These are phyloP conservation scores for Hyphopichia homilentoma DNA, from an alignment of 805 yeast species.

Conservation along the genomic window DNA sequence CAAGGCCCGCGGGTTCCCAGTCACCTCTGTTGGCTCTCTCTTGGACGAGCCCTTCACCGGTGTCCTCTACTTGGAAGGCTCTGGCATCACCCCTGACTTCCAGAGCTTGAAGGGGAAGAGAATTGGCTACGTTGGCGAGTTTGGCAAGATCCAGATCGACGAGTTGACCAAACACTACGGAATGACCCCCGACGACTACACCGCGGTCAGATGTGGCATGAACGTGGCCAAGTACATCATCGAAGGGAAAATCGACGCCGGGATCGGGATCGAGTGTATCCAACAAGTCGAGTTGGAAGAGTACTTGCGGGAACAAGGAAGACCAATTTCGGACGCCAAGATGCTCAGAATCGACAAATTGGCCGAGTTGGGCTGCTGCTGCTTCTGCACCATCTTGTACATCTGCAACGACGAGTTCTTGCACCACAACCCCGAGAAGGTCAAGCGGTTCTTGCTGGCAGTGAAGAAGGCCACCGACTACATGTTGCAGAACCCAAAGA, in stretches of 20 bases:
- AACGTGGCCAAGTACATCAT: conserved; percentile 54
- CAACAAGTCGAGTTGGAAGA: conserved; percentile 58
- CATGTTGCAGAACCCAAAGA: conserved; percentile 39
- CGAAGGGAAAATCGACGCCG: conserved; percentile 54
- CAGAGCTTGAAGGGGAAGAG: conserved; percentile 48
- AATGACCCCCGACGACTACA: conserved; percentile 52
- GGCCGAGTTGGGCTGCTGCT: conserved; percentile 57
- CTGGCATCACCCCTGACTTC: conserved; percentile 51
- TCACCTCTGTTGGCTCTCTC: conserved; percentile 52
- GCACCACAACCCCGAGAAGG: conserved; percentile 43
- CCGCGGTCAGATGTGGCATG: conserved; percentile 59
- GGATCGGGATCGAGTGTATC: conserved; percentile 57
- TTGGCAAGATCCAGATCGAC: conserved; percentile 56
- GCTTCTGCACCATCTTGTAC: conserved; percentile 55
- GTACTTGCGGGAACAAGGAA: conserved; percentile 40
- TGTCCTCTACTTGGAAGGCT: conserved; percentile 46
- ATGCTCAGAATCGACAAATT: conserved; percentile 55
- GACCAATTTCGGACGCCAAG: conserved; percentile 44
- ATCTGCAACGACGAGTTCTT: conserved; percentile 50
- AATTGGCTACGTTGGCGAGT: conserved; percentile 58
- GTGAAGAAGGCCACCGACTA: conserved; percentile 50
- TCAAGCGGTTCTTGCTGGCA: conserved; percentile 43
- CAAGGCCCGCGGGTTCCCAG: conserved; percentile 55
- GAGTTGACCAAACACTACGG: conserved; percentile 55
- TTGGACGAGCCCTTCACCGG: conserved; percentile 60